Base-by-base conservation (phyloP, 2,329 filamentous ascomycete genomes). In the Fusarium phyllophilum region DNA sequence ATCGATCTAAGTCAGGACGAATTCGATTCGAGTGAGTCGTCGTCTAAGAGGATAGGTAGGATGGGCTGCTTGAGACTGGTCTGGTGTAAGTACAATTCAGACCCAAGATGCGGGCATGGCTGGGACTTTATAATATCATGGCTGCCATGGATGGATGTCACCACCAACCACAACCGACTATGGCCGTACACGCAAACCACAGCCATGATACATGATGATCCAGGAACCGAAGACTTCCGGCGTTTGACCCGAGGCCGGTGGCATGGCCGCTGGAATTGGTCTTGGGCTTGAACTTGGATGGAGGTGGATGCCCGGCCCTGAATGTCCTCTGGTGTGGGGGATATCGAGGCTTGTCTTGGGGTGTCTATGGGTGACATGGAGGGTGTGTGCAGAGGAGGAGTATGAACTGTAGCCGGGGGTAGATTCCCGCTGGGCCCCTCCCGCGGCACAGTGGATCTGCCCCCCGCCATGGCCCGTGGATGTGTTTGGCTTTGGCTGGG, bases 211-310 rank as follows among this genome's bases (percentile, higher is more conserved):
- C 66, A 77, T 70, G 38, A 65, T 65, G 39, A 36, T 66, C 55
- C 63, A 78, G 67, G 75, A 59, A 61, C 75, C 77, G 77, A 78
- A 78, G 74, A 75, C 70, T 70, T 75, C 77, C 75, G 77, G 71
- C 60, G 39, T 60, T 72, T 65, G 73, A 73, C 57, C 77, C 72
- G 77, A 75, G 70, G 75, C 66, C 72, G 69, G 66, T 69, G 56
- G 48, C 65, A 68, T 61, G 51, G 63, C 54, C 55, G 24, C 66
- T 41, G 36, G 49, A 17, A 29, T 48, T 58, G 38, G 46, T 9
- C 26, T 48, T 48, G 66, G 64, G 14, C 57, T 36, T 45, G 39
- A n/a, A 36, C 38, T 66, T 38, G 62, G 62, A 66, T 66, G 61
- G 62, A 62, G 31, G 64, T 72, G 68, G 55, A 70, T 68, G 67